These are phyloP conservation scores for Aureobasidium pullulans DNA, from an alignment of 2,329 filamentous ascomycete species.

Conservation along the genomic window DNA sequence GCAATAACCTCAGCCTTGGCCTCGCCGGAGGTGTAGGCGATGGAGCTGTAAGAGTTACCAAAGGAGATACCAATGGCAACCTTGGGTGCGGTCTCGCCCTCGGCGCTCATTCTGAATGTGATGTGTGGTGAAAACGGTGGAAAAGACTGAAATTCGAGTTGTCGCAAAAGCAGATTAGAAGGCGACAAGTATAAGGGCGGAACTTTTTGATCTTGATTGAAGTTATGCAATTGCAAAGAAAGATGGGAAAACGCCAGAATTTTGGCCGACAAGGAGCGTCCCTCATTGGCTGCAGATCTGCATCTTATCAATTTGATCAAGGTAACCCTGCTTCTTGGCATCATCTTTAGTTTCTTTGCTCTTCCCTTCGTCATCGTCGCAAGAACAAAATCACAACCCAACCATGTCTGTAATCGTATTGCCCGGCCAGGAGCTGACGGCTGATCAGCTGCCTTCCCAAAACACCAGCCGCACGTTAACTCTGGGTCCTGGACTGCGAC, in stretches of 20 bases:
- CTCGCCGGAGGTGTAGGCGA: slow-evolving; percentile 78
- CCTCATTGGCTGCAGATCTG: too few relatives aligned
- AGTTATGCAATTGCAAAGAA: too few relatives aligned
- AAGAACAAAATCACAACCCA: neutral
- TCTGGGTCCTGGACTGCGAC: slow-evolving; percentile 74
- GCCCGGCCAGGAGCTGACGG: slow-evolving; percentile 70
- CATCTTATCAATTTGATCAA: too few relatives aligned
- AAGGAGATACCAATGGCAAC: slow-evolving; percentile 91
- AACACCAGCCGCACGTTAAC: slow-evolving; percentile 62
- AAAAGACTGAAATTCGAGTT: neutral
- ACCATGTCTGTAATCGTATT: slow-evolving; percentile 55
- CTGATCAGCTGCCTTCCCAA: slow-evolving; percentile 58
- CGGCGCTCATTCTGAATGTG: slow-evolving; percentile 41
- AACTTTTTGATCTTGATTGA: neutral
- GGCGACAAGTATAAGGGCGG: neutral
- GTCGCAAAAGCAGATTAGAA: neutral
- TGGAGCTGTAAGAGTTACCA: slow-evolving; percentile 97
- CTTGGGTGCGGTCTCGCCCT: slow-evolving; percentile 45
- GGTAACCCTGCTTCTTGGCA: too few relatives aligned
- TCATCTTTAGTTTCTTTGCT: too few relatives aligned
- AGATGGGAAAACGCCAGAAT: too few relatives aligned
- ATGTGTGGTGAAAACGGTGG: slow-evolving; percentile 4
- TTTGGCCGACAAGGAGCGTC: too few relatives aligned
- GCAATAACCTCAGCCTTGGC: slow-evolving; percentile 97
- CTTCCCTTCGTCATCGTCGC: slow-evolving; percentile 3